Conservation (phyloP, 169 alveolate genomes). For the Eimeria praecox region DNA sequence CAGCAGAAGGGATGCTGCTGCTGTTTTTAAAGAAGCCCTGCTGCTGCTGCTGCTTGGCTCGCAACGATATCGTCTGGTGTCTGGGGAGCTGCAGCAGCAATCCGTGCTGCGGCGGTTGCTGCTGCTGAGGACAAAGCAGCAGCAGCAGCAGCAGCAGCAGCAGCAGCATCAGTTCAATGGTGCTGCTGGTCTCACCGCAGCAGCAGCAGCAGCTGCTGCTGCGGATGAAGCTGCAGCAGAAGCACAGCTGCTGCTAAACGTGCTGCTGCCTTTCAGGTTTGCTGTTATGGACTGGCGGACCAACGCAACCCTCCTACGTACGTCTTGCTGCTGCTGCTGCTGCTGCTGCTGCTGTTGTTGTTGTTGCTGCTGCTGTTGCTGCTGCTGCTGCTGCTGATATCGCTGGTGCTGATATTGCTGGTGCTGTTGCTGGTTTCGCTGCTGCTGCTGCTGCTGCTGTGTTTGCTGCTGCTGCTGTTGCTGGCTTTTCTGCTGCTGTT, state of each 20-base stretch:
- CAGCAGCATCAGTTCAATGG: neutral
- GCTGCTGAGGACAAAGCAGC: constrained; percentile 12
- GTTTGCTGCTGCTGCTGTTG: neutral
- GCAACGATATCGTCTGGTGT: neutral
- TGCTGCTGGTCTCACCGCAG: constrained; percentile 3
- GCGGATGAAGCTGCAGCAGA: constrained; percentile 46
- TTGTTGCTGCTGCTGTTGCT: neutral
- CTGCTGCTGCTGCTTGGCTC: constrained; percentile 56
- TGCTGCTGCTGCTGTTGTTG: constrained; percentile 31
- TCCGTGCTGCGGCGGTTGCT: constrained; percentile 5
- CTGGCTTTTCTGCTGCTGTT: too few relatives aligned
- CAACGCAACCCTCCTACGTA: neutral
- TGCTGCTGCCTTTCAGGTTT: constrained; percentile 53
- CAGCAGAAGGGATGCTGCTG: constrained; percentile 33
- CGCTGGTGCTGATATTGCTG: neutral
- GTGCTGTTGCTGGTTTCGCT: neutral
- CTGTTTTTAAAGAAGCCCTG: neutral
- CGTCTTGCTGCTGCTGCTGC: neutral
- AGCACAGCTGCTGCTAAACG: constrained; percentile 20
- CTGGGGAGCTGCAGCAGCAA: constrained; percentile 68
- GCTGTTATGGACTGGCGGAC: constrained; percentile 16
- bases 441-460: constrained; percentile 13
- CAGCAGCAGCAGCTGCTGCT: constrained; percentile 53
- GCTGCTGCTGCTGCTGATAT: neutral
- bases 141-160: constrained; percentile 50